Evolutionary conservation across 2,329 filamentous ascomycete species (phyloP), one percentile per base, ranked within the genome.

Genomic region (Leptographium procerum): DNA sequence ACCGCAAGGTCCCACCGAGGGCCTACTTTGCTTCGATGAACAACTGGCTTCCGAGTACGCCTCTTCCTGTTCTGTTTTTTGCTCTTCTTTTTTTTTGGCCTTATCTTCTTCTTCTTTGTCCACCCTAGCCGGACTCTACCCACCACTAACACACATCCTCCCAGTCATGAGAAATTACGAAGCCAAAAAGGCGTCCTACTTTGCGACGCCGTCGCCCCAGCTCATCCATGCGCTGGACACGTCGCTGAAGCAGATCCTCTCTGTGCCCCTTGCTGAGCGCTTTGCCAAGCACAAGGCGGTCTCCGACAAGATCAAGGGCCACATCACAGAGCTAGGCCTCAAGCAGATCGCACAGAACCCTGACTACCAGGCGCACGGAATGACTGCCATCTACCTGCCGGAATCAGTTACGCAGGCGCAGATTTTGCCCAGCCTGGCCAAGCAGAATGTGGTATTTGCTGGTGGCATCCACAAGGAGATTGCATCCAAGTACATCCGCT

Each of bases 151-250:
- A 51, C n/a, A 34, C 47, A 3, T 34, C 10, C 22, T 24, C 24
- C 24, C 60, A 89, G 87, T 99, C 73, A 97, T 99, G 92, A 85
- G 94, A 76, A 97, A 96, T 76, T 99, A 99, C 74, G 94, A 99
- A 77, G 89, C 90, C 63, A 90, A 91, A 78, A 99, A 97, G 77
- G 84, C 94, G 43, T 95, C 91, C 2, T 99, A 99, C 79, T 99
- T 99, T 69, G 94, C 94, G 43, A 99, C 94, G 1, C 94, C 94
- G 1, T 91, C 91, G 5, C 94, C 94, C 16, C 94, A 99, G 74
- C 83, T 99, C 55, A 80, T 99, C 65, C 92, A 88, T 73, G 94
- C 94, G 53, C 82, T 99, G 40, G 87, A 99, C 79, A 96, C 91
- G 10, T 82, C 91, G 2, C 80, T 99, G 31, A 86, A 79, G 59